Conservation (phyloP, 108 stramenopile genomes). For the Discostella stelligeroides region DNA sequence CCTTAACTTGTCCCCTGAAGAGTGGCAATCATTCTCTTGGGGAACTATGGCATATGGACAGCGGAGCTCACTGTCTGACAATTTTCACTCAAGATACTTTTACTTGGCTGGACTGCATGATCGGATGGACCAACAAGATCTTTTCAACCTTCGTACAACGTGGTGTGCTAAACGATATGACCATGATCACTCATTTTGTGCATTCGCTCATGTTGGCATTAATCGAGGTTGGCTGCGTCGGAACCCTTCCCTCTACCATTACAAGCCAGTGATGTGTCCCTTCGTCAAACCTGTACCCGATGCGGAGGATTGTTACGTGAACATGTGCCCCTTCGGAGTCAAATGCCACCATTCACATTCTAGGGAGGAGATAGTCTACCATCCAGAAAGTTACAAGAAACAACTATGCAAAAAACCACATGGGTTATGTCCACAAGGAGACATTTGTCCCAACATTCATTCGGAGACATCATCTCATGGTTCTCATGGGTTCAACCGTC, state of each 20-base stretch:
- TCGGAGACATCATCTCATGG: slow-evolving; percentile 28
- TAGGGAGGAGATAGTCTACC: slow-evolving; percentile 80
- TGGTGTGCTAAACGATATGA: slow-evolving; percentile 92
- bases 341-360: slow-evolving; percentile 76
- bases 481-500: slow-evolving; percentile 44
- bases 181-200: slow-evolving; percentile 81
- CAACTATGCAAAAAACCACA: slow-evolving; percentile 50
- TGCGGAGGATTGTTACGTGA: slow-evolving; percentile 39
- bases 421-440: slow-evolving; percentile 59
- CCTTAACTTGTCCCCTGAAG: slow-evolving; percentile 72
- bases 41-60: slow-evolving; percentile 35
- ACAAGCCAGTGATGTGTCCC: slow-evolving; percentile 71
- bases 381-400: slow-evolving; percentile 73
- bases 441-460: slow-evolving; percentile 78
- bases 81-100: slow-evolving; percentile 27
- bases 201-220: slow-evolving; percentile 80
- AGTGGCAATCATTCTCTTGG: slow-evolving; percentile 82
- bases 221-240: slow-evolving; percentile 88
- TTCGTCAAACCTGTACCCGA: slow-evolving; percentile 42
- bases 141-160: slow-evolving; percentile 71
- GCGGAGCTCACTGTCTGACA: slow-evolving; percentile 15
- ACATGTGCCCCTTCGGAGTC: slow-evolving; percentile 48
- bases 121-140: slow-evolving; percentile 64
- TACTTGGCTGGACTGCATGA: slow-evolving; percentile 24
- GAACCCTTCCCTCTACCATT: slow-evolving; percentile 57